Percentiles rank a stretch among this genome's conserved stretches.
phyloP scores from a whole-genome alignment of 2,329 filamentous ascomycete genomes.

The Hypoxylon sp. region DNA sequence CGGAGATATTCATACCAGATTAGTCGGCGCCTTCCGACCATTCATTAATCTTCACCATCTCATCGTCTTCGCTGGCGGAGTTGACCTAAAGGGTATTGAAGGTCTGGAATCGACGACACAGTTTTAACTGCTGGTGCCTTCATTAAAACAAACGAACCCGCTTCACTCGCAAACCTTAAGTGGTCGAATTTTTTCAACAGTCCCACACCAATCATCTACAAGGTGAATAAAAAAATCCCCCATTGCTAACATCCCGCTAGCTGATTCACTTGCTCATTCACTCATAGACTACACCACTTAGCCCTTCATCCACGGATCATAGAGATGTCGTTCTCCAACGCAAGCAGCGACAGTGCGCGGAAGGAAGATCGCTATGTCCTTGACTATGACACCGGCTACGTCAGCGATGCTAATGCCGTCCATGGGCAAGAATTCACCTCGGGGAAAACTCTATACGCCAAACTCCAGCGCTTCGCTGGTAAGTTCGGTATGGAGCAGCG shows the following conservation, averaged over 20 bases:
- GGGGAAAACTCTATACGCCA: conserved; percentile 50
- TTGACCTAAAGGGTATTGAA: conserved; percentile 24
- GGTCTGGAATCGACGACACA: conserved; percentile 23
- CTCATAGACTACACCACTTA: background rate
- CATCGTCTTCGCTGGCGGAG: conserved; percentile 23
- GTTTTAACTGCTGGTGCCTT: conserved; percentile 7
- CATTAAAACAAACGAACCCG: conserved; percentile 5
- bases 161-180: conserved; percentile 20
- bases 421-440: conserved; percentile 27
- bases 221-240: background rate
- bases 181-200: conserved; percentile 7
- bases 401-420: conserved; percentile 41
- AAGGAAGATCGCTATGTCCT: conserved; percentile 36
- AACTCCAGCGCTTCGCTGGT: conserved; percentile 72
- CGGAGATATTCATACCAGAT: background rate
- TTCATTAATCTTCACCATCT: conserved; percentile 8
- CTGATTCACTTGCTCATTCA: conserved; percentile 8
- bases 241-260: background rate
- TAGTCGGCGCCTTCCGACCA: conserved; percentile 36
- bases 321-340: conserved; percentile 40
- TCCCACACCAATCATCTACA: background rate
- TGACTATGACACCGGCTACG: conserved; percentile 42
- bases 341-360: conserved; percentile 31
- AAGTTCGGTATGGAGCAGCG: conserved; percentile 79
- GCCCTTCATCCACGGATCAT: background rate